Evolutionary conservation across 495 filamentous ascomycete genomes (phyloP), one percentile per base, ranked within the genome.

Genomic region (Daldinia childiae): DNA sequence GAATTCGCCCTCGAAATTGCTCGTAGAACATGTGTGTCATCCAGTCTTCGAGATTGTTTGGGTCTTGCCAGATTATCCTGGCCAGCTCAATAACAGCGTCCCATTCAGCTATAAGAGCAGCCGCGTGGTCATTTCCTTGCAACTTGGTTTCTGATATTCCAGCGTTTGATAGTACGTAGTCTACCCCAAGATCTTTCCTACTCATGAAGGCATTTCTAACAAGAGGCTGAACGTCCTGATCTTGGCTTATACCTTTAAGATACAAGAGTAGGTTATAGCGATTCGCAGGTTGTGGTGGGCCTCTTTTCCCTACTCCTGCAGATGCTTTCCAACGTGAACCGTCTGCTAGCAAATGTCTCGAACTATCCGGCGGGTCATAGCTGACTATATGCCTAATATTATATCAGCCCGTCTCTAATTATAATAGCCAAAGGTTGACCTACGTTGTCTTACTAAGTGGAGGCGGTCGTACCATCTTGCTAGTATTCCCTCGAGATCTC

Each of bases 231-330:
- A 9, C 32, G 8, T 58, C 54, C n/a, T 30, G 54, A 3, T 30
- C 54, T 14, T 58, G 8, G 9, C 17, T 30, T 30, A 58, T 8
- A 14, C 54, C 30, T 9, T 36, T 59, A 6, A 59, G 19, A 36
- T 30, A 59, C 14, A 59, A 26, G 8, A 59, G 57, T 4, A 59
- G 36, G 21, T 32, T 59, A 27, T 59, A 59, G 29, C 36, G 54
- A 38, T 58, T 36, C 30, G n/a, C 17, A 21, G 17, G 9, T 36
- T 58, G 54, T 3, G 17, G 30, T 15, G 32, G 43, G 8, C 43
- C 43, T 12, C 3, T 48, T 48, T 24, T 48, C n/a, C 43, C 43
- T 48, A 11, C 3, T 48, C 30, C 54, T 36, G 54, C 15, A 7
- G 54, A 12, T 7, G 15, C 0, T 21, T 58, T 58, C 54, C 29